Conservation (phyloP, 2,329 filamentous ascomycete genomes). For the Aspergillus pseudoviridinutans region DNA sequence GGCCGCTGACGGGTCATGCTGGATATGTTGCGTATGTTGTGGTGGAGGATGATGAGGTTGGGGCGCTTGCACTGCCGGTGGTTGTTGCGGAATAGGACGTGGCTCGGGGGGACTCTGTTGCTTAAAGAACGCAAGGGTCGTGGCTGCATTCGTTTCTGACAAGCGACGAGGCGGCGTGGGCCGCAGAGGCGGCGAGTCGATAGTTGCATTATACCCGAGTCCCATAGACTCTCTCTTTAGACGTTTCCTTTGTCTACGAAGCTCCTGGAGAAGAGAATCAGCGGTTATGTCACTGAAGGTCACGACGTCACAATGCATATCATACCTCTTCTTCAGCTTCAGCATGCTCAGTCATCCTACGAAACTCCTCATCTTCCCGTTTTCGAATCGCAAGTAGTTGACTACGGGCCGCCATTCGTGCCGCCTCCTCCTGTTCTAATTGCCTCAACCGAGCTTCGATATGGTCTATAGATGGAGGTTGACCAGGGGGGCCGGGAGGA, state of each 20-base stretch:
- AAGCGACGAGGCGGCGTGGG: slow-evolving; percentile 36
- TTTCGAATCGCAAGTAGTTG: slow-evolving; percentile 36
- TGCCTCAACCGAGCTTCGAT: slow-evolving; percentile 37
- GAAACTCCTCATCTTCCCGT: slow-evolving; percentile 40
- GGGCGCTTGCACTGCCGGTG: slow-evolving; percentile 23
- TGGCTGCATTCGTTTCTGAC: slow-evolving; percentile 40
- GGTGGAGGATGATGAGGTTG: slow-evolving; percentile 16
- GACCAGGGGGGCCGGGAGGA: slow-evolving; percentile 20
- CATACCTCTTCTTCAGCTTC: slow-evolving; percentile 41
- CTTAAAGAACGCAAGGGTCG: slow-evolving; percentile 40
- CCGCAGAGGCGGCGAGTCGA: slow-evolving; percentile 36
- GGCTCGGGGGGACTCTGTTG: slow-evolving; percentile 40
- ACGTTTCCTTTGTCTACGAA: slow-evolving; percentile 37
- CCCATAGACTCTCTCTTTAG: slow-evolving; percentile 41
- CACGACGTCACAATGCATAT: slow-evolving; percentile 1
- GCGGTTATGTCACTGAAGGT: background rate
- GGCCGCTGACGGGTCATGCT: slow-evolving; percentile 25
- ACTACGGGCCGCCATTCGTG: slow-evolving; percentile 34
- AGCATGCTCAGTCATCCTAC: slow-evolving; percentile 36
- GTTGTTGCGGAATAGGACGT: slow-evolving; percentile 25
- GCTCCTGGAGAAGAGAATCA: slow-evolving; percentile 24
- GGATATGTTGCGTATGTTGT: slow-evolving; percentile 22
- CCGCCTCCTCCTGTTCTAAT: slow-evolving; percentile 38
- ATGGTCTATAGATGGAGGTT: slow-evolving; percentile 31
- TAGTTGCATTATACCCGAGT: slow-evolving; percentile 28